Evolutionary conservation across 2,329 filamentous ascomycete genomes (phyloP), one percentile per base, ranked within the genome.

Genomic region (Claviceps sp.): DNA sequence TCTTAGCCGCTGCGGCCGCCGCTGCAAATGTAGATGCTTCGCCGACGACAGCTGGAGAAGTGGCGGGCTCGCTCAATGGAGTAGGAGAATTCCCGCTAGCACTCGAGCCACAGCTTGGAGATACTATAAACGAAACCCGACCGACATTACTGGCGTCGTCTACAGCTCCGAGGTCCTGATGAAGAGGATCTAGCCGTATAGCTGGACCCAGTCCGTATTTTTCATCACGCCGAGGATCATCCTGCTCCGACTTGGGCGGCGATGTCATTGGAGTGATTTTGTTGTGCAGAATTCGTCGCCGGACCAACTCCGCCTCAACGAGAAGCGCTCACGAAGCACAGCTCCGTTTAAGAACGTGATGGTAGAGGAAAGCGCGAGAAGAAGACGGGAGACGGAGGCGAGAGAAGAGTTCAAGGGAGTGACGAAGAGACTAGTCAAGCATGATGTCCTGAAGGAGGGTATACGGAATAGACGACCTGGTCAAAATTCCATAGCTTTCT

Each of bases 1-100:
- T 70, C 57, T 65, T 71, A n/a, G 44, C 49, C 2, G 52, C 50
- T 1, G 52, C 54, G 1, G 44, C 53, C 8, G 53, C 49, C 5
- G 47, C 53, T 3, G 34, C 50, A 7, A 14, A 37, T 11, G 44
- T 30, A 26, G 52, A 18, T 24, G 14, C 24, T 38, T 30, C 24
- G 30, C 41, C 34, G 20, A 9, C 42, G n/a, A 22, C 24, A 46
- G 41, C 20, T 18, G 41, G 34, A 41, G 48, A 30, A 24, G 44
- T 11, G 16, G 48, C 42, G 16, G 26, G 24, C 13, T 54, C 42
- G 36, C 5, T 9, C 13, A 24, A 11, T 22, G 43, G 20, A 26
- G 47, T 11, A 11, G 30, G 30, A 34, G 48, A 26, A 30, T 20
- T 53, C 16, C 24, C 41, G 4, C 18, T 13, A 20, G 50, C 24